Conservation (phyloP, 2,329 filamentous ascomycete genomes). For the Ophiostoma tasmaniense region DNA sequence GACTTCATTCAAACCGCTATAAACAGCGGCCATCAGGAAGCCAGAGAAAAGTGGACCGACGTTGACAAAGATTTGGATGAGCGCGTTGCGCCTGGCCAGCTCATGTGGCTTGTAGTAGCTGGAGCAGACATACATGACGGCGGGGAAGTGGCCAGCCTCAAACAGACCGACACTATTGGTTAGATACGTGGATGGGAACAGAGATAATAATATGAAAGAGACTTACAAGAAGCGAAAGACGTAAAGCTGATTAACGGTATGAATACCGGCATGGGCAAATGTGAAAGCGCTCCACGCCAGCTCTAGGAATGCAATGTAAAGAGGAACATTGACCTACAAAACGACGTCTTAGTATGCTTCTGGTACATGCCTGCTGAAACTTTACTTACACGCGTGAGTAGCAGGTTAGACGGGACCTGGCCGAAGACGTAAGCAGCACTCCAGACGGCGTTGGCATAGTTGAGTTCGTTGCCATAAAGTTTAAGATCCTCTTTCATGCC, state of each 20-base stretch:
- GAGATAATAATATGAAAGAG: background rate
- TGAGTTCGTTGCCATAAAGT: slow-evolving; percentile 28
- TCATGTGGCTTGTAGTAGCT: slow-evolving; percentile 28
- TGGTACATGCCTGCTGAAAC: background rate
- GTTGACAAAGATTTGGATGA: slow-evolving; percentile 25
- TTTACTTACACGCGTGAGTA: slow-evolving; percentile 24
- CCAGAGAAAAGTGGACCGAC: slow-evolving; percentile 25
- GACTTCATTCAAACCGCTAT: slow-evolving; percentile 24
- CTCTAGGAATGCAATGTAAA: background rate
- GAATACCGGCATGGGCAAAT: slow-evolving; percentile 24
- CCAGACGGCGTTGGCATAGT: slow-evolving; percentile 37
- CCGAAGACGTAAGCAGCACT: slow-evolving; percentile 26
- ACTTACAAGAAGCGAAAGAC: slow-evolving; percentile 23
- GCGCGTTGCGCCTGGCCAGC: slow-evolving; percentile 25
- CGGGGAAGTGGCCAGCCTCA: slow-evolving; percentile 27
- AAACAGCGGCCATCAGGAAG: slow-evolving; percentile 25
- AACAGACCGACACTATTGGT: slow-evolving; percentile 22
- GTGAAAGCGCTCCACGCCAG: slow-evolving; percentile 13
- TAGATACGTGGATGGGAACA: background rate
- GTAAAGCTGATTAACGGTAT: slow-evolving; percentile 24
- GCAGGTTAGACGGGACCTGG: slow-evolving; percentile 40
- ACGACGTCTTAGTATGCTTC: background rate
- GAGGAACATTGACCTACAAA: background rate
- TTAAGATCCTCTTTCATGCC: slow-evolving; percentile 28
- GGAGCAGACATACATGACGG: slow-evolving; percentile 27